Evolutionary conservation across 805 yeast genomes (phyloP), one percentile per base, ranked within the genome.

Genomic region (Teunomyces lycoperdinae): DNA sequence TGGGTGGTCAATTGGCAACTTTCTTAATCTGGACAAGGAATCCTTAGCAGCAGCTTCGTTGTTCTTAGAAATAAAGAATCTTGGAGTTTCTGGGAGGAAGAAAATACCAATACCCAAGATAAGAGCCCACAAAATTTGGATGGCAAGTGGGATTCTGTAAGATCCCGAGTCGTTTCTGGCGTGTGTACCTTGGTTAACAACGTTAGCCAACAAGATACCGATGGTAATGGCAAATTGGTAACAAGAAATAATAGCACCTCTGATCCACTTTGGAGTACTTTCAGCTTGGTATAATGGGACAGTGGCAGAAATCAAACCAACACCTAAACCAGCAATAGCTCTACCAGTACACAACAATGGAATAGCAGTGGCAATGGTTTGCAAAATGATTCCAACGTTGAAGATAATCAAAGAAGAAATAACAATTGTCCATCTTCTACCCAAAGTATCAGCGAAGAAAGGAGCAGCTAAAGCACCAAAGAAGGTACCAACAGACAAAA

Each of bases 1-100:
- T 7, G 84, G 80, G 68, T 85, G 85, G 58, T 80, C 77, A 5
- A 75, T 61, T 0, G 89, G 87, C n/a, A 86, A 78, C 49, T 56
- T 44, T 58, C 74, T 63, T 60, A 70, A 62, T 51, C 58, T 58
- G 9, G 58, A 45, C 50, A 70, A 60, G 17, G 71, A 64, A 11
- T 58, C 54, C 50, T 61, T 67, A 14, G 72, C 71, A 9, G 50
- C 50, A 6, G 36, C 62, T 41, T 62, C 61, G 31, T 58, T 56
- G 31, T 54, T 56, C 51, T 57, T 61, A 38, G 63, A 55, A 48
- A 66, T 65, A 62, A 50, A 70, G 58, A 67, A 70, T 57, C 75
- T 61, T 36, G 75, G 74, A 39, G 74, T 63, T 50, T 70, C 75
- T 13, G 75, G 75, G 47, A 67, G 57, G 28, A 62, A 45, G 45